Evolutionary conservation across 805 yeast genomes (phyloP).

Genomic region (Hanseniaspora jakobsenii): DNA sequence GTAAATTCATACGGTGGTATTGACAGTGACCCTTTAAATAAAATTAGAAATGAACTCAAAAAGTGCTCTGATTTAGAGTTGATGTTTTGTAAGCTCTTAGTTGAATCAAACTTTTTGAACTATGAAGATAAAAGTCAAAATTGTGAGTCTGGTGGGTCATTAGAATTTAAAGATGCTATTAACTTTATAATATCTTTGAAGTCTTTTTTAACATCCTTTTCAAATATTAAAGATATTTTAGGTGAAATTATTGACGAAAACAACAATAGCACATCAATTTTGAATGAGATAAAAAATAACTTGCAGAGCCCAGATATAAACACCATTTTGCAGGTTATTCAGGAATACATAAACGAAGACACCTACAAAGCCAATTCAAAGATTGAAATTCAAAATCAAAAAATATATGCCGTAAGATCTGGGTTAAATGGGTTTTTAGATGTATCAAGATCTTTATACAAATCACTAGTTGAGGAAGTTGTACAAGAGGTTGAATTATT

Average conservation of each 20-base stretch:
- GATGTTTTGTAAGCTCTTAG: slow-evolving; percentile 30
- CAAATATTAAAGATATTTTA: slow-evolving; percentile 16
- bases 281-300: slow-evolving; percentile 26
- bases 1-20: slow-evolving; percentile 7
- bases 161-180: slow-evolving; percentile 29
- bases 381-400: slow-evolving; percentile 34
- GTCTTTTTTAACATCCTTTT: slow-evolving; percentile 25
- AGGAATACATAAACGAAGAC: slow-evolving; percentile 33
- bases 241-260: slow-evolving; percentile 16
- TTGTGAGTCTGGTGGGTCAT: too few relatives aligned
- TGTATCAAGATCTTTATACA: slow-evolving; percentile 34
- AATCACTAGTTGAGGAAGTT: slow-evolving; percentile 30
- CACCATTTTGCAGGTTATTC: slow-evolving; percentile 23
- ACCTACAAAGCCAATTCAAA: slow-evolving; percentile 33
- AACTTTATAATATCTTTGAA: slow-evolving; percentile 35
- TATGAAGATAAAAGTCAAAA: slow-evolving; percentile 10
- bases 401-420: slow-evolving; percentile 34
- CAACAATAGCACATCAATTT: slow-evolving; percentile 9
- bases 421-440: slow-evolving; percentile 37
- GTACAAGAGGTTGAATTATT: slow-evolving; percentile 23
- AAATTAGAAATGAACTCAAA: slow-evolving; percentile 22
- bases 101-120: too few relatives aligned
- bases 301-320: slow-evolving; percentile 22
- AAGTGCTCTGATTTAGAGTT: slow-evolving; percentile 32
- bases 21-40: too few relatives aligned